A percentile compares a stretch with the other conserved stretches of the same genome.
These are phyloP conservation scores for Cladorrhinum sp. DNA, from an alignment of 2,329 filamentous ascomycete genomes.

Conservation along the genomic window DNA sequence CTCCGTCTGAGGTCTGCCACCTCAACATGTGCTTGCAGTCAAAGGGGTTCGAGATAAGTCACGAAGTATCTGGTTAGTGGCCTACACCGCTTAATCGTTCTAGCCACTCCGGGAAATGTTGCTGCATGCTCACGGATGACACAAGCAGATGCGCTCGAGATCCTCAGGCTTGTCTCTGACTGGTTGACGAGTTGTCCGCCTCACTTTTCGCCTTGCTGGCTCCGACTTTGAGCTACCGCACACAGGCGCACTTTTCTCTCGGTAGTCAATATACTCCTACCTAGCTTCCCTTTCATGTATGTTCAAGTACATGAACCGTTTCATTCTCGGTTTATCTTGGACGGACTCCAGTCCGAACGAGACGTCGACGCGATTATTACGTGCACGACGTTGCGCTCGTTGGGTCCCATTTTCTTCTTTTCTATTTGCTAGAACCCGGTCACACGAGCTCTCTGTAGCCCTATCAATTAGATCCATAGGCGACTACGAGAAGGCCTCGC, in stretches of 20 bases:
- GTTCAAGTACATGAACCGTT: slow-evolving; percentile 4
- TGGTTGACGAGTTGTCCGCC: slow-evolving; percentile 26
- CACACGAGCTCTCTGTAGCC: slow-evolving; percentile 24
- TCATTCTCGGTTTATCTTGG: neutral
- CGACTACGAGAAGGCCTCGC: neutral
- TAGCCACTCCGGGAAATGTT: slow-evolving; percentile 20
- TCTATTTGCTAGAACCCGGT: slow-evolving; percentile 18
- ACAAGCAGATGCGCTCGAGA: neutral
- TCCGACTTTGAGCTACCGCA: slow-evolving; percentile 12
- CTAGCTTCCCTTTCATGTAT: neutral
- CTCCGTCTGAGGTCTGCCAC: slow-evolving; percentile 14
- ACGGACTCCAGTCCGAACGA: slow-evolving; percentile 1
- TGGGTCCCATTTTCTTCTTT: neutral
- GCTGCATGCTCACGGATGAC: slow-evolving; percentile 16
- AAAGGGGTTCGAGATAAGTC: slow-evolving; percentile 13
- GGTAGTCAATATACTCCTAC: neutral
- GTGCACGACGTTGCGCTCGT: neutral
- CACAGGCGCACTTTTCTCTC: slow-evolving; percentile 6
- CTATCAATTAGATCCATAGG: slow-evolving; percentile 17
- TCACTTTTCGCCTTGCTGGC: slow-evolving; percentile 26
- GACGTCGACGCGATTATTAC: slow-evolving; percentile 2
- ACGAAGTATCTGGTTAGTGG: slow-evolving; percentile 16
- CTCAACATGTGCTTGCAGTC: slow-evolving; percentile 17
- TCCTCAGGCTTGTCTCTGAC: slow-evolving; percentile 14
- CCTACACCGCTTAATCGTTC: slow-evolving; percentile 22